Percentiles rank a stretch among this genome's conserved stretches.
Conservation (phyloP, 805 yeast species). For the Wickerhamiella sorbophila region DNA sequence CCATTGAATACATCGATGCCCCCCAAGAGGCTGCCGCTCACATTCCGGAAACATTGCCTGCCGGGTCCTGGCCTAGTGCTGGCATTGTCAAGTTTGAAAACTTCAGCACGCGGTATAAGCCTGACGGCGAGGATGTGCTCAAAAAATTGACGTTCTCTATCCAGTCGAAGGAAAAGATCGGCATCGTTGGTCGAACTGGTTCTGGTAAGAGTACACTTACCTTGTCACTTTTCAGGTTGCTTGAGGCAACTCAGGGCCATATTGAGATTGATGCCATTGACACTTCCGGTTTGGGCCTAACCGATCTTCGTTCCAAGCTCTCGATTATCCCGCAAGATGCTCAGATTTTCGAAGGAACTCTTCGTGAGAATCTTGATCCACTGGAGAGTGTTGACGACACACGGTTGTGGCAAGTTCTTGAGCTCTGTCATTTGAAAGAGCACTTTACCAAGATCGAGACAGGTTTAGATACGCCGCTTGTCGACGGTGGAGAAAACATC, state of each 20-base stretch:
- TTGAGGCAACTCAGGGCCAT: conserved; percentile 40
- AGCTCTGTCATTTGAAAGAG: conserved; percentile 41
- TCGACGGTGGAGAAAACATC: conserved; percentile 64
- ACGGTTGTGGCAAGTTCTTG: conserved; percentile 43
- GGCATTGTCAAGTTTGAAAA: conserved; percentile 57
- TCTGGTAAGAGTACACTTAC: conserved; percentile 93
- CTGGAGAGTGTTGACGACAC: conserved; percentile 38
- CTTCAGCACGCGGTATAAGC: conserved; percentile 69
- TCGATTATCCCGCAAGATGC: conserved; percentile 71
- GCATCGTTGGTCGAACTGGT: conserved; percentile 93
- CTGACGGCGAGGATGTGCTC: conserved; percentile 63
- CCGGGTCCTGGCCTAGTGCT: conserved; percentile 51
- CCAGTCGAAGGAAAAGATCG: conserved; percentile 58
- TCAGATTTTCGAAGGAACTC: conserved; percentile 50
- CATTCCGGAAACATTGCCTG: conserved; percentile 54
- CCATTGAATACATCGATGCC: conserved; percentile 67
- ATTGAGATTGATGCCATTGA: conserved; percentile 46
- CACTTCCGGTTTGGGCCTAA: conserved; percentile 39
- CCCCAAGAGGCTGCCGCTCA: conserved; percentile 73
- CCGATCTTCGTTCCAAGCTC: conserved; percentile 42
- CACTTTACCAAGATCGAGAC: conserved; percentile 35
- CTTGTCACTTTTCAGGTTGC: conserved; percentile 57
- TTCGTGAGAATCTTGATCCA: conserved; percentile 56
- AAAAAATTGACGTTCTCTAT: conserved; percentile 50
- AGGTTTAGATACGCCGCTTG: conserved; percentile 36